A percentile compares a stretch with the other conserved stretches of the same genome.
Conservation (phyloP, 306 rosid genomes). For the Castanea mollissima region DNA sequence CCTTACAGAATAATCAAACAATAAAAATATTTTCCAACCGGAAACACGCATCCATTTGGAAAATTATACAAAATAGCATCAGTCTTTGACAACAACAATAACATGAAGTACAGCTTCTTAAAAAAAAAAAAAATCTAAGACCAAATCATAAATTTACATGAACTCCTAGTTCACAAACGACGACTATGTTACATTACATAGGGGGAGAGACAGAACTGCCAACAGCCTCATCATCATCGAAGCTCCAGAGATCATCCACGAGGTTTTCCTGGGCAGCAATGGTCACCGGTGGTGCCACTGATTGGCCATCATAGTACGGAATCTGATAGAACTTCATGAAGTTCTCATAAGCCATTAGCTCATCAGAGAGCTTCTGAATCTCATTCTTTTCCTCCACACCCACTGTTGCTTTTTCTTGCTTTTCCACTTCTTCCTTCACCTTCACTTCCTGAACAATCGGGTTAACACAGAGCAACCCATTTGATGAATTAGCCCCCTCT, state of each 20-base stretch:
- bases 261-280: constrained; percentile 49
- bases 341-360: constrained; percentile 78
- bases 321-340: constrained; percentile 83
- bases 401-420: constrained; percentile 11
- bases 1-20: too few species aligned
- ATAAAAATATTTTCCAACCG: too few species aligned
- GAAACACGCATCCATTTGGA: too few species aligned
- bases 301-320: constrained; percentile 78
- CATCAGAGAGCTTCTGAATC: constrained; percentile 71
- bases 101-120: too few species aligned
- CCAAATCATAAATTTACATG: too few species aligned
- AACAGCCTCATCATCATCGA: constrained; percentile 36
- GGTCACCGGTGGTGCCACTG: constrained; percentile 20
- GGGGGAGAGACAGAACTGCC: neutral
- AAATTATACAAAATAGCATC: too few species aligned
- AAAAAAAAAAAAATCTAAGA: neutral
- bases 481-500: constrained; percentile 32
- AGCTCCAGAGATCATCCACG: constrained; percentile 79
- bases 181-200: neutral
- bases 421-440: constrained; percentile 21
- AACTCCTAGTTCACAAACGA: too few species aligned
- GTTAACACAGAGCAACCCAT: constrained; percentile 13
- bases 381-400: constrained; percentile 38
- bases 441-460: neutral
- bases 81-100: too few species aligned